A percentile compares a stretch with the other conserved stretches of the same genome.
Conservation (phyloP, 108 stramenopile genomes). For the Pseudonitzschia multiseries region DNA sequence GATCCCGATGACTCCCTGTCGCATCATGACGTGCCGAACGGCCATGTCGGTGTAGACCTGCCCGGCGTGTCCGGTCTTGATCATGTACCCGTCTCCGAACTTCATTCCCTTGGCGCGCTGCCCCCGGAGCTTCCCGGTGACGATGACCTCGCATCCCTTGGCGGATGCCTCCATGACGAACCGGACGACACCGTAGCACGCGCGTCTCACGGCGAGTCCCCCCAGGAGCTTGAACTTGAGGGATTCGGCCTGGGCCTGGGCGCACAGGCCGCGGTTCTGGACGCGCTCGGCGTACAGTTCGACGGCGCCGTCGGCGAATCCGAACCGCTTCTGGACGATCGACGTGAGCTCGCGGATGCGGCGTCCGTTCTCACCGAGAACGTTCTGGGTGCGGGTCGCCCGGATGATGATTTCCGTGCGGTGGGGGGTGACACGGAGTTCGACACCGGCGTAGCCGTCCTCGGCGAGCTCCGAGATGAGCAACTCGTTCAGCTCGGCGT, state of each 20-base stretch:
- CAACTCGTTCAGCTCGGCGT: slow-evolving; percentile 99
- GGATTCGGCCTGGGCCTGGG: slow-evolving; percentile 99
- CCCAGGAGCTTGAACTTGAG: slow-evolving; percentile 99
- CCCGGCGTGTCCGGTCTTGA: slow-evolving; percentile 99
- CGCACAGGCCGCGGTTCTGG: slow-evolving; percentile 97
- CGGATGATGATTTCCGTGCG: slow-evolving; percentile 99
- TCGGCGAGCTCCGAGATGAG: slow-evolving; percentile 96
- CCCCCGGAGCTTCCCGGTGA: slow-evolving; percentile 99
- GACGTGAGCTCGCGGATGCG: slow-evolving; percentile 98
- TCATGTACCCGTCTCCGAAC: slow-evolving; percentile 99
- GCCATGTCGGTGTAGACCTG: slow-evolving; percentile 98
- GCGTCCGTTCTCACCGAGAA: slow-evolving; percentile 99
- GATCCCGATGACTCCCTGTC: slow-evolving; percentile 99
- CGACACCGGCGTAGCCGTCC: slow-evolving; percentile 99
- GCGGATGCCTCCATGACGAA: slow-evolving; percentile 99
- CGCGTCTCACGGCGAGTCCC: slow-evolving; percentile 99
- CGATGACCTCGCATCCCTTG: slow-evolving; percentile 99
- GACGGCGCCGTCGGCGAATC: slow-evolving; percentile 97
- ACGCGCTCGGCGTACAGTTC: slow-evolving; percentile 99
- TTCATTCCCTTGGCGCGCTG: slow-evolving; percentile 99
- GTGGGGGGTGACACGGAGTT: slow-evolving; percentile 97
- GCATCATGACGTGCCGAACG: slow-evolving; percentile 99
- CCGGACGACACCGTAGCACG: slow-evolving; percentile 99
- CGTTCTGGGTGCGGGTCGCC: slow-evolving; percentile 98
- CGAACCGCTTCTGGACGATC: slow-evolving; percentile 99